Conservation (phyloP, 1,284 basidiomycete genomes). For the Afroboletus lepidellus region DNA sequence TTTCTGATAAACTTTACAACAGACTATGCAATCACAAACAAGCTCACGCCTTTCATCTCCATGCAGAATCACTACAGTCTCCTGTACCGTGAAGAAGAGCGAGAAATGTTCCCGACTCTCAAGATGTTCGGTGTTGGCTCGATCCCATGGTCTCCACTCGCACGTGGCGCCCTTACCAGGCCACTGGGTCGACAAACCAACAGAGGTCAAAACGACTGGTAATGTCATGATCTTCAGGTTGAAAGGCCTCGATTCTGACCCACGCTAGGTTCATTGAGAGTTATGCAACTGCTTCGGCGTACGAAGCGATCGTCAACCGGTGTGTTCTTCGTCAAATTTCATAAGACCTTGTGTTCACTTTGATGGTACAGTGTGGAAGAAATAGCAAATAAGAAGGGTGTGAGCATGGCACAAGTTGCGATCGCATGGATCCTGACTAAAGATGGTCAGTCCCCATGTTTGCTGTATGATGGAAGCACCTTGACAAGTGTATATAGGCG, state of each 20-base stretch:
- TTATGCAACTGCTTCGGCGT: slow-evolving; percentile 24
- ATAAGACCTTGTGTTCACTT: background rate
- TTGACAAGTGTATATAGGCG: slow-evolving; percentile 19
- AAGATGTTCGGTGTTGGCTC: slow-evolving; percentile 40
- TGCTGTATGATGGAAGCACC: background rate
- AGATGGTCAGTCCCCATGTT: slow-evolving; percentile 23
- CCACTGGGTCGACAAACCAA: slow-evolving; percentile 34
- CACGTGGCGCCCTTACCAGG: slow-evolving; percentile 41
- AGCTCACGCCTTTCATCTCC: slow-evolving; percentile 52
- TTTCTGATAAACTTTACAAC: slow-evolving; percentile 3
- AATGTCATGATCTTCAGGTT: background rate
- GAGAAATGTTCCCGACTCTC: slow-evolving; percentile 54
- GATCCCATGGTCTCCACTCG: slow-evolving; percentile 46
- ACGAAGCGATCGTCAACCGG: slow-evolving; percentile 32
- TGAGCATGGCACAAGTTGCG: slow-evolving; percentile 51
- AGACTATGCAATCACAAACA: slow-evolving; percentile 40
- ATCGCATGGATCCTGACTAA: slow-evolving; percentile 50
- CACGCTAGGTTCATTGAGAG: slow-evolving; percentile 27
- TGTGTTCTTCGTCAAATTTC: slow-evolving; percentile 6
- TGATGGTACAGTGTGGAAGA: slow-evolving; percentile 38
- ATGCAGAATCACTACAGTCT: slow-evolving; percentile 58
- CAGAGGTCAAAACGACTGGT: slow-evolving; percentile 33
- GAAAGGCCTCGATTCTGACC: slow-evolving; percentile 6
- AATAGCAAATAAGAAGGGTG: slow-evolving; percentile 41
- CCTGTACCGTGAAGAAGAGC: slow-evolving; percentile 54